Conservation (phyloP, 2,329 filamentous ascomycete species). For the Ascochyta lentis region DNA sequence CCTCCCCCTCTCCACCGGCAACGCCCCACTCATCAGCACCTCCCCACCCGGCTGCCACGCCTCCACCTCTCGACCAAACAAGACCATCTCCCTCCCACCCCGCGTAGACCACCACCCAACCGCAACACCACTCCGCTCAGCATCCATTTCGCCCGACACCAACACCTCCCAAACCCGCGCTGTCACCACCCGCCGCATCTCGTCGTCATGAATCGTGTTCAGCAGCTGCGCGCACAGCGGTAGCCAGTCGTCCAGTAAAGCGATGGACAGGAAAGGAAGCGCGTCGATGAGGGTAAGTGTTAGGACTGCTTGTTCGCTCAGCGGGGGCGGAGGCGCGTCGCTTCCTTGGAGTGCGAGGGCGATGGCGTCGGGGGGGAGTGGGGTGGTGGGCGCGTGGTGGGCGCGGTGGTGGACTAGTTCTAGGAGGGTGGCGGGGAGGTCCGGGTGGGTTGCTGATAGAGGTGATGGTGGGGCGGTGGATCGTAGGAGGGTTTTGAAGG, state of each 20-base stretch:
- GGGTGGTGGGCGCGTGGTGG: conserved; percentile 58
- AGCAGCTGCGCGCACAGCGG: conserved; percentile 72
- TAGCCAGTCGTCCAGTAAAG: conserved; percentile 81
- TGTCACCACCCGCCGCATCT: conserved; percentile 69
- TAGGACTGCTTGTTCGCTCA: conserved; percentile 82
- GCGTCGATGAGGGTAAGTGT: conserved; percentile 80
- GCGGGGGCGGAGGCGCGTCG: conserved; percentile 43
- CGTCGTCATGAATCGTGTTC: conserved; percentile 66
- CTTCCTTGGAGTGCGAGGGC: conserved; percentile 47
- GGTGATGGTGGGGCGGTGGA: conserved; percentile 81
- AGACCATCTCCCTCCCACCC: conserved; percentile 64
- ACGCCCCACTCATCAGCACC: conserved; percentile 62
- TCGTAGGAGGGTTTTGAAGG: conserved; percentile 83
- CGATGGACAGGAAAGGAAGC: conserved; percentile 73
- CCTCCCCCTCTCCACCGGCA: conserved; percentile 44
- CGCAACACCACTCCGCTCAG: conserved; percentile 78
- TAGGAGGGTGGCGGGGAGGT: conserved; percentile 79
- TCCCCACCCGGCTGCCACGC: conserved; percentile 30
- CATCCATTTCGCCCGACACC: conserved; percentile 84
- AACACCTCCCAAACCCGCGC: conserved; percentile 81
- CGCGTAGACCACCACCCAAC: conserved; percentile 85
- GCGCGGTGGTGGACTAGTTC: conserved; percentile 77
- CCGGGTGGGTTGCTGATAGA: conserved; percentile 73
- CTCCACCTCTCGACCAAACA: conserved; percentile 63
- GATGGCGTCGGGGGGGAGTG: conserved; percentile 50